Base-by-base conservation (phyloP, 257 asterid species). In the Capsicum baccatum region DNA sequence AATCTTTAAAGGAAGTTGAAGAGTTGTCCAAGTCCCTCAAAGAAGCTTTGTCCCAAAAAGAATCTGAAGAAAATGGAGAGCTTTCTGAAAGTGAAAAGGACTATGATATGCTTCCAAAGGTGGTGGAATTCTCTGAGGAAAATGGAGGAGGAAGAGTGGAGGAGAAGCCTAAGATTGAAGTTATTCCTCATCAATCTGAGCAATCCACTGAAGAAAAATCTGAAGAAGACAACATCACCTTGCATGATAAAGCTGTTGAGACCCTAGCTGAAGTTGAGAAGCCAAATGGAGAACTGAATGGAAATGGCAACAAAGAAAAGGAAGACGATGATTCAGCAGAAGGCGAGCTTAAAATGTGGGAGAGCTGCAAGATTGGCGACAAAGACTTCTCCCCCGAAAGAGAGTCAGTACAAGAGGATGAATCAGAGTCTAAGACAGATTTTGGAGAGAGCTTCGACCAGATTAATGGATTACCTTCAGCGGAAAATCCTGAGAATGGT, bases 281-380 rank as follows among this genome's bases (percentile, higher is more conserved):
- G 54, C 85, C 62, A 55, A 87, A 87, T 17, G 92, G 83, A 66
- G 84, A 86, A 76, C 52, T 63, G 26, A 87, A 84, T 48, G 90
- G 82, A 55, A 85, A 73, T 4, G 69, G 48, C 16, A 86, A 81
- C 58, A 83, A 84, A 26, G 91, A 86, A 47, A 87, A 87, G 90
- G 90, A 74, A 52, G 84, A 69, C 39, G 87, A 85, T 3, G 95
- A 91, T 17, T 87, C 93, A 12, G 81, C 89, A 26, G 98, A 93
- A 80, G 96, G 88, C 39, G 97, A 92, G 83, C 89, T 93, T 71
- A 94, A 96, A 86, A 92, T 87, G 95, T 95, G 98, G 98, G 98
- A 97, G 83, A 94, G 93, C 91, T 97, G 97, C 93, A 94, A 91
- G 90, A 90, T 95, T 73, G 98, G 91, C 68, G 97, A 93, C 84